These are phyloP conservation scores for Calophaca sinica DNA, from an alignment of 306 rosid genomes.

Conservation along the genomic window DNA sequence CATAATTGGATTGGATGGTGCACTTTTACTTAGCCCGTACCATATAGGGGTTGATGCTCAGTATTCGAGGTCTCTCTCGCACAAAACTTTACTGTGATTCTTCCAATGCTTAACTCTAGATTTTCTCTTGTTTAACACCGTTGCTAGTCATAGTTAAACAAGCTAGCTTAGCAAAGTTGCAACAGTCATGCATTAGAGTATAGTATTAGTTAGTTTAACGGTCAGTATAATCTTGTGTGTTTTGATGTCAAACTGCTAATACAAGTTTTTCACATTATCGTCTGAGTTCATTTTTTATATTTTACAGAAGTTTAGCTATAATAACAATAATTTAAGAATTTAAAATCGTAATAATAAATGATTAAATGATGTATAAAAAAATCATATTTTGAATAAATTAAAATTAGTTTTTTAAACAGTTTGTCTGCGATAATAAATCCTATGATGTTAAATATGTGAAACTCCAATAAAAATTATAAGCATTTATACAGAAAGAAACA, in stretches of 20 bases:
- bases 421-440: not conserved
- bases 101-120: not conserved
- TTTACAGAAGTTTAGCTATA: too few relatives aligned
- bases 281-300: too few relatives aligned
- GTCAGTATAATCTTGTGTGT: not conserved
- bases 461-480: not conserved
- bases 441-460: not conserved
- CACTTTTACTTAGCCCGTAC: conserved; percentile 37
- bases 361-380: not conserved
- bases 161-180: not conserved
- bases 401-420: not conserved
- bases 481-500: not conserved
- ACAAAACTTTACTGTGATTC: conserved; percentile 12
- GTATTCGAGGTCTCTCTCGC: conserved; percentile 26
- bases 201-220: too few relatives aligned
- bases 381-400: not conserved
- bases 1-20: conserved; percentile 33
- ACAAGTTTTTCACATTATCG: too few relatives aligned
- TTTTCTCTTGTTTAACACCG: not conserved
- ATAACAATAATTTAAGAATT: too few relatives aligned
- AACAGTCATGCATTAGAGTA: not conserved
- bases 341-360: not conserved
- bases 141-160: conserved; percentile 13
- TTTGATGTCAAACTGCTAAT: not conserved
- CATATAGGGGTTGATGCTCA: not conserved